phyloP scores from a whole-genome alignment of 495 filamentous ascomycete genomes.

The Bombardia bombarda region DNA sequence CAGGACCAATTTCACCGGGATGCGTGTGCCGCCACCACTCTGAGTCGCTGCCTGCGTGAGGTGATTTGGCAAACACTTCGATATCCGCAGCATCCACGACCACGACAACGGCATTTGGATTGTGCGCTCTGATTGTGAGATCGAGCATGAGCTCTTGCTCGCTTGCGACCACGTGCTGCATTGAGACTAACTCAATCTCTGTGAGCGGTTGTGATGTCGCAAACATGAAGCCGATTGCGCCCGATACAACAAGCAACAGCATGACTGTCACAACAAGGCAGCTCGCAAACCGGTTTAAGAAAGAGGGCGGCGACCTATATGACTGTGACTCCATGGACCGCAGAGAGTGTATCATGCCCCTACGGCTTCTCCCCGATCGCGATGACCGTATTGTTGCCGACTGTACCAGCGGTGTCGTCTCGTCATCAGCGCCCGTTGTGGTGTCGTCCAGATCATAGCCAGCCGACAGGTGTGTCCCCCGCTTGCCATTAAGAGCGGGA shows the following conservation, averaged over 20 bases:
- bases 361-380: constrained; percentile 53
- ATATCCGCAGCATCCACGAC: constrained; percentile 77
- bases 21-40: constrained; percentile 62
- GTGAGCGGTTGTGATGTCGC: constrained; percentile 82
- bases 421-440: constrained; percentile 70
- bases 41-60: constrained; percentile 66
- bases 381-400: constrained; percentile 42
- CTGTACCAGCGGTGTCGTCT: constrained; percentile 72
- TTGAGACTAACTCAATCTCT: constrained; percentile 64
- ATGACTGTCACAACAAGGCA: constrained; percentile 70
- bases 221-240: constrained; percentile 77
- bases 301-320: constrained; percentile 51
- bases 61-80: constrained; percentile 88
- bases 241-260: constrained; percentile 67
- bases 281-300: constrained; percentile 66
- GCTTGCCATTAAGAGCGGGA: constrained; percentile 16
- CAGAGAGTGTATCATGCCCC: constrained; percentile 43
- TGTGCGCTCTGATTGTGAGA: constrained; percentile 75
- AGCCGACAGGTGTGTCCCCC: constrained; percentile 21
- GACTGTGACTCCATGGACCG: constrained; percentile 72
- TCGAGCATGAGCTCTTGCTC: constrained; percentile 96
- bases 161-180: constrained; percentile 84
- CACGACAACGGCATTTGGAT: constrained; percentile 85
- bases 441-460: constrained; percentile 49
- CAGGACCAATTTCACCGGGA: constrained; percentile 26